phyloP scores from a whole-genome alignment of 2,329 filamentous ascomycete genomes.

The Aaosphaeria arxii region DNA sequence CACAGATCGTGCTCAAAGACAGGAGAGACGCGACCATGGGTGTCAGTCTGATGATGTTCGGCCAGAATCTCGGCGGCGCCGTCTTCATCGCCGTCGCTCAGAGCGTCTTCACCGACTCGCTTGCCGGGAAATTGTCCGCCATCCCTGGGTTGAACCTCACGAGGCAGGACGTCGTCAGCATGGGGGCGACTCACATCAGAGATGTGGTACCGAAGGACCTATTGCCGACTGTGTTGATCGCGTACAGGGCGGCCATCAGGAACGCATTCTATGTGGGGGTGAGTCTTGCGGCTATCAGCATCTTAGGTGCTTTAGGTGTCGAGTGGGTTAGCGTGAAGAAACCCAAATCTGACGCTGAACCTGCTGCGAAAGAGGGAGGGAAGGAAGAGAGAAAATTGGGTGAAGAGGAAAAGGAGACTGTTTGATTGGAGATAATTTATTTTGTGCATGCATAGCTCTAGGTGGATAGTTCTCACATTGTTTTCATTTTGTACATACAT shows the following conservation, averaged over 20 bases:
- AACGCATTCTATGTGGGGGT: constrained; percentile 10
- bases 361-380: background rate
- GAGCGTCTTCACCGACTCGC: constrained; percentile 28
- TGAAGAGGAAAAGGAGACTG: background rate
- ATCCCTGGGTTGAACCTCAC: constrained; percentile 15
- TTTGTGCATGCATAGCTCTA: too few species aligned
- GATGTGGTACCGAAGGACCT: constrained; percentile 10
- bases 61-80: constrained; percentile 46
- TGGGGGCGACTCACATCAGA: constrained; percentile 13
- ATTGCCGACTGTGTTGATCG: constrained; percentile 4
- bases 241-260: constrained; percentile 7
- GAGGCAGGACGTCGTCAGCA: constrained; percentile 7
- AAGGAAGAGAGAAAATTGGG: constrained; percentile 1
- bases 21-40: constrained; percentile 34
- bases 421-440: too few species aligned
- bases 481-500: too few species aligned
- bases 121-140: constrained; percentile 16
- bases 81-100: constrained; percentile 46
- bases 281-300: constrained; percentile 5
- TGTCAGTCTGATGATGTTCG: constrained; percentile 39
- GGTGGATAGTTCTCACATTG: too few species aligned
- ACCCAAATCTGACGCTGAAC: background rate
- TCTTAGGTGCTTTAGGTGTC: constrained; percentile 6
- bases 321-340: constrained; percentile 14
- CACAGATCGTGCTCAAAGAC: constrained; percentile 38